Base-by-base conservation (phyloP, 2,329 filamentous ascomycete genomes). In the Aspergillus jensenii region DNA sequence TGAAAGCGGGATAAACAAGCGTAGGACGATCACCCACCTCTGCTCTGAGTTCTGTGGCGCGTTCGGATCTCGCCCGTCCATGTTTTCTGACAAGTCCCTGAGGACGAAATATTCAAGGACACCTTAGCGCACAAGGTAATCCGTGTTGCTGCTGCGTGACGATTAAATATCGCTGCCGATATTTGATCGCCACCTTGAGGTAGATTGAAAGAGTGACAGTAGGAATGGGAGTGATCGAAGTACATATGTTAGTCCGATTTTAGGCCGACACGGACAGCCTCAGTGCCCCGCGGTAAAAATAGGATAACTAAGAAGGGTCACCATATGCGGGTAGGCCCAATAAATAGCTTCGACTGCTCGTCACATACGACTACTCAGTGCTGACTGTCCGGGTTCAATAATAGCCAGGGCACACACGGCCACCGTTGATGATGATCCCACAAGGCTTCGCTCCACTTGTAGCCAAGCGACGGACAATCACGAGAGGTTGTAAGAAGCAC, bases 21-120 rank as follows among this genome's bases (percentile, higher is more conserved):
- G 43, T 21, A 41, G 47, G 31, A 27, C 12, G 14, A 51, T 12
- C 17, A 39, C 49, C 35, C 59, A 64, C 62, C 55, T 56, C 51
- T 61, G 52, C 23, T 54, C 46, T 27, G 48, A 54, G 33, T 52
- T 48, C 17, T 56, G 43, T n/a, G 21, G 25, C 23, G 46, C 19
- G 25, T 39, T 33, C 31, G 49, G 19, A 25, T 58, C 31, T 25
- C 35, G 37, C 40, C 39, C 51, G 33, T 59, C 56, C 52, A 59
- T 62, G 23, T 8, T 54, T 27, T 39, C 35, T 19, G 14, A 23
- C 14, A 25, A 12, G 15, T 35, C 33, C 5, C 27, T 31, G 27
- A 15, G n/a, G 19, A 33, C 19, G 23, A 19, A 25, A 52, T 41
- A 15, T 23, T 44, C 19, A 35, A 56, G 25, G 19, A 48, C 25